Conservation (phyloP, 2,329 filamentous ascomycete species). For the Penicillium sp. region DNA sequence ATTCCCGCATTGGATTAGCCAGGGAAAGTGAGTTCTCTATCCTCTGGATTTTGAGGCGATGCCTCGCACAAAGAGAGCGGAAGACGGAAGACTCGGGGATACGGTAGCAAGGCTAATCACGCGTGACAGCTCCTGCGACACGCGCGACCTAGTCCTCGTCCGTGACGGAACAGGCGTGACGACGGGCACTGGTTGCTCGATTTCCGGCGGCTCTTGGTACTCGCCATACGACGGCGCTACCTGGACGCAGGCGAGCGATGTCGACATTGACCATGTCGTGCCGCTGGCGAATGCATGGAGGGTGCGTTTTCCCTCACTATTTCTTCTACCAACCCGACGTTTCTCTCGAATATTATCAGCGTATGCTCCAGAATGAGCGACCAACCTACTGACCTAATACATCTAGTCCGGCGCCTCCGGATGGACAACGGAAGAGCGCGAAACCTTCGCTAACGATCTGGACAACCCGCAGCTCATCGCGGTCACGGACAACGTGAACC, state of each 20-base stretch:
- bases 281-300: constrained; percentile 82
- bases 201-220: constrained; percentile 73
- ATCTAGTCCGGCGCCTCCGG: constrained; percentile 64
- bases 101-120: neutral
- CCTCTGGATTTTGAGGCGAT: too few relatives aligned
- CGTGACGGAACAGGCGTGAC: constrained; percentile 72
- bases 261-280: constrained; percentile 86
- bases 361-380: neutral
- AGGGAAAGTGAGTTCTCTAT: constrained; percentile 46
- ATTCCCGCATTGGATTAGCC: constrained; percentile 74
- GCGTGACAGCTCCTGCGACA: constrained; percentile 68
- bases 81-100: too few relatives aligned
- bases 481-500: constrained; percentile 78
- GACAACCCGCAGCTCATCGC: constrained; percentile 76
- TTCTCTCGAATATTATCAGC: neutral
- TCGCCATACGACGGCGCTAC: constrained; percentile 75
- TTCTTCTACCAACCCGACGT: neutral
- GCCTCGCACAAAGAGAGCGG: too few relatives aligned
- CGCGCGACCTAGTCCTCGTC: constrained; percentile 72
- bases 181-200: constrained; percentile 62
- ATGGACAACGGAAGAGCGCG: constrained; percentile 72
- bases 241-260: constrained; percentile 70
- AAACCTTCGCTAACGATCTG: constrained; percentile 78
- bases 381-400: neutral
- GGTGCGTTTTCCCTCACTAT: constrained; percentile 41